Evolutionary conservation across 345 rosid species (phyloP), one percentile per base, ranked within the genome.

Genomic region (Rubroshorea leprosula): DNA sequence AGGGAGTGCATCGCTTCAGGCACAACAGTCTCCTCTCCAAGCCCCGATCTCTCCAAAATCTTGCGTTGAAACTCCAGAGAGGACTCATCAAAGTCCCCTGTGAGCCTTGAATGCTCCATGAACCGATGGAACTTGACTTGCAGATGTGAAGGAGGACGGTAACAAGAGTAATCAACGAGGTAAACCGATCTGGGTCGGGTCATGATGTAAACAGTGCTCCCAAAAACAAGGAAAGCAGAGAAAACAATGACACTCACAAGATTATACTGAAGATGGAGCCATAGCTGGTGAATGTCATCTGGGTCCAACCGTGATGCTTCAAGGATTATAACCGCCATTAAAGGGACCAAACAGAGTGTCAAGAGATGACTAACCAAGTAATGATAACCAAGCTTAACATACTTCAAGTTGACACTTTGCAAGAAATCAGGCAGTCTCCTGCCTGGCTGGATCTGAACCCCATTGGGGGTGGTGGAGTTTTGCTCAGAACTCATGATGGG

Each of bases 381-480:
- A 67, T 89, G 98, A 57, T 92, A 92, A 38, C 97, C 98, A 6
- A 92, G 66, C 63, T 92, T 92, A 15, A 92, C 95, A 63, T 92
- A 78, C 71, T 92, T 89, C 43, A 89, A 74, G 64, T 86, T 92
- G 55, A 92, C 95, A 68, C 86, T 89, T 54, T 84, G 96, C 53
- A 80, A 76, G 76, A 89, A 86, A 81, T 89, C 93, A 0, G 96
- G 98, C 53, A 92, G 72, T 66, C 83, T 63, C 52, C 84, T 55
- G 14, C 74, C 54, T 22, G 67, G 77, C 35, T 66, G 92, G 89
- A 84, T 84, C 87, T 75, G 84, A 57, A 83, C 85, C 39, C 77
- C 81, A 7, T 68, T 74, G 41, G 41, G 41, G 66, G 66, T 66
- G 41, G 62, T 51, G 17, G 71, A 49, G 35, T 15, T 19, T 18